Evolutionary conservation across 768 basidiomycete genomes (phyloP), one percentile per base, ranked within the genome.

Genomic region (Tremella fuciformis): DNA sequence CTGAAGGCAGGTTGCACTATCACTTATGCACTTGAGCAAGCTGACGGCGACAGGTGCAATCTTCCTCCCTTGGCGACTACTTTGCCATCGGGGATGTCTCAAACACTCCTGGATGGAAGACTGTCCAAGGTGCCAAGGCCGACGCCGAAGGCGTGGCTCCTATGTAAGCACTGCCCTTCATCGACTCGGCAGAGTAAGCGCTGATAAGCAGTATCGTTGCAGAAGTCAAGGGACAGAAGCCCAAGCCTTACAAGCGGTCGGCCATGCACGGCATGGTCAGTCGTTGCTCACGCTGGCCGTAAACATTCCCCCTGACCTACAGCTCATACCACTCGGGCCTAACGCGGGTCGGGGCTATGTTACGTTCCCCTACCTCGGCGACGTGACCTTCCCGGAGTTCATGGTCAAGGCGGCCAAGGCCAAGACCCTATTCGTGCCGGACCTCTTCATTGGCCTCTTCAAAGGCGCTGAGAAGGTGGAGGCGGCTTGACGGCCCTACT

Each of bases 391-490:
- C 21, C 91, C 89, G 8, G 85, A 85, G 88, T 90, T 91, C 71
- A 92, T 94, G 91, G 82, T 92, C 26, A 92, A 93, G 78, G 87
- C 87, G 3, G 86, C 90, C 1, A 89, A 88, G 0, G 91, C 89
- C n/a, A 83, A 83, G 71, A 87, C 89, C 57, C 91, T 94, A 88
- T 78, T 83, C 58, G 88, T 96, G 37, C 80, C 83, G 8, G 71
- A 84, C 21, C 82, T 91, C 38, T 77, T 82, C 62, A 86, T 91
- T 2, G 78, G 87, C 85, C 13, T 84, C 86, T 76, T 92, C 90
- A 77, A 71, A 65, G 56, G 64, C n/a, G 48, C 59, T 1, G 52
- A 63, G 59, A 63, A 62, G 51, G 42, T 57, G 6, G 42, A 46
- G 29, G 6, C 29, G 29, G 29, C 29, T 34, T 34, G 29, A 34